Conservation (phyloP, 2,329 filamentous ascomycete genomes). For the Zasmidium citrigriseum region DNA sequence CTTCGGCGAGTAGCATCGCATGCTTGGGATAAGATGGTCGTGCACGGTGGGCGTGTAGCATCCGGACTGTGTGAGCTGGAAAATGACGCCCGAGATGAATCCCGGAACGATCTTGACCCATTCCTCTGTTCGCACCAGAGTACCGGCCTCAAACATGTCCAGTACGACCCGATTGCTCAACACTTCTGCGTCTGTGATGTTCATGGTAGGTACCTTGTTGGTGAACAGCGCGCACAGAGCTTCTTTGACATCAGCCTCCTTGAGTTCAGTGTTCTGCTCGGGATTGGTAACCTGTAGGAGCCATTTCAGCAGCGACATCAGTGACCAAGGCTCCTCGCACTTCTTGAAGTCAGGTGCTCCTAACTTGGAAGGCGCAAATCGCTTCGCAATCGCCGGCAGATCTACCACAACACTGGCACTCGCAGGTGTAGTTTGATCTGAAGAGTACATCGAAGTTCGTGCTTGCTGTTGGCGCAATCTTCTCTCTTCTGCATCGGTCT, state of each 20-base stretch:
- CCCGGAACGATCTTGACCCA: slow-evolving; percentile 92
- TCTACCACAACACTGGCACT: slow-evolving; percentile 31
- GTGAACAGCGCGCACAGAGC: slow-evolving; percentile 88
- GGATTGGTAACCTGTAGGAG: slow-evolving; percentile 72
- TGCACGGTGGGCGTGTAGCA: slow-evolving; percentile 90
- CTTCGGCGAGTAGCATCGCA: slow-evolving; percentile 86
- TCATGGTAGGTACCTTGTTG: slow-evolving; percentile 96
- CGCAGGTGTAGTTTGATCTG: slow-evolving; percentile 41
- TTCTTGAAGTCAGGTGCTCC: slow-evolving; percentile 77
- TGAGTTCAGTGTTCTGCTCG: slow-evolving; percentile 86
- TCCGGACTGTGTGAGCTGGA: slow-evolving; percentile 86
- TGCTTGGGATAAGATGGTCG: slow-evolving; percentile 61
- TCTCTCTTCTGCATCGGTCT: slow-evolving; percentile 82
- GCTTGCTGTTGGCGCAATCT: slow-evolving; percentile 52
- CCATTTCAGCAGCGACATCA: slow-evolving; percentile 86
- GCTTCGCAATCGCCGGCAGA: slow-evolving; percentile 47
- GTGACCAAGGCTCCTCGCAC: slow-evolving; percentile 87
- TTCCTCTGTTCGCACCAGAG: slow-evolving; percentile 86
- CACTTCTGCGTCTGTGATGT: slow-evolving; percentile 91
- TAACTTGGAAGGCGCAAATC: slow-evolving; percentile 84
- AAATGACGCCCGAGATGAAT: slow-evolving; percentile 83
- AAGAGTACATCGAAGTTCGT: slow-evolving; percentile 40
- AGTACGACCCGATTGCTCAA: slow-evolving; percentile 75
- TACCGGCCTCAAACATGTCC: slow-evolving; percentile 76
- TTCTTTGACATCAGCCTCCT: slow-evolving; percentile 80